A percentile compares a stretch with the other conserved stretches of the same genome.
phyloP scores from a whole-genome alignment of 352 stramenopile species.

The Phytophthora podocarpi region DNA sequence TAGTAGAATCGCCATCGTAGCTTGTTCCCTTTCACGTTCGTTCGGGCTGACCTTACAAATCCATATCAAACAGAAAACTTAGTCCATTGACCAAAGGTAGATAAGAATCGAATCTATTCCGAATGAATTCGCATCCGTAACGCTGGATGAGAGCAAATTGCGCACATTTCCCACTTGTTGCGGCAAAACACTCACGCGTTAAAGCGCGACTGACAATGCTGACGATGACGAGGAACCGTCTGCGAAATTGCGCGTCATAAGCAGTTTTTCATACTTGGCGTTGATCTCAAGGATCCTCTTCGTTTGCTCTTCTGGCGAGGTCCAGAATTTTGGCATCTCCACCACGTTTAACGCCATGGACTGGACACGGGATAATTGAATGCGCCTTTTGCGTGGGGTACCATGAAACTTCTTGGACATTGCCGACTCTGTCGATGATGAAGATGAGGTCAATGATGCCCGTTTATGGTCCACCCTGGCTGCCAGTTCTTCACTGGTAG shows the following conservation, averaged over 20 bases:
- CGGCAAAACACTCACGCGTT: constrained; percentile 2
- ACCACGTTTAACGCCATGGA: constrained; percentile 49
- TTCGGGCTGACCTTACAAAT: background rate
- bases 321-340: constrained; percentile 50
- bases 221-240: constrained; percentile 29
- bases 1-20: background rate
- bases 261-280: constrained; percentile 48
- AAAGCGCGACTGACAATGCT: constrained; percentile 29
- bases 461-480: constrained; percentile 27
- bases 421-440: constrained; percentile 9
- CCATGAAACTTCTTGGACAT: constrained; percentile 15
- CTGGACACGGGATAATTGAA: constrained; percentile 27
- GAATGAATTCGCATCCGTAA: background rate
- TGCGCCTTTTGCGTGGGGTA: constrained; percentile 13
- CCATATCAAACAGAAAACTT: background rate
- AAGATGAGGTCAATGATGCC: constrained; percentile 19
- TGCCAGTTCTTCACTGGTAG: constrained; percentile 30
- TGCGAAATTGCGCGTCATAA: constrained; percentile 32
- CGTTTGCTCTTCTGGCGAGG: constrained; percentile 40
- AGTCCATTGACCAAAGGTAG: background rate
- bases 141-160: background rate
- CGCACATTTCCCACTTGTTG: background rate
- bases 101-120: constrained; percentile 16
- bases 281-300: constrained; percentile 45
- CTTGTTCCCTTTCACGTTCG: background rate